Evolutionary conservation across 2,329 filamentous ascomycete genomes (phyloP).

Genomic region (Pseudocercospora eumusae): DNA sequence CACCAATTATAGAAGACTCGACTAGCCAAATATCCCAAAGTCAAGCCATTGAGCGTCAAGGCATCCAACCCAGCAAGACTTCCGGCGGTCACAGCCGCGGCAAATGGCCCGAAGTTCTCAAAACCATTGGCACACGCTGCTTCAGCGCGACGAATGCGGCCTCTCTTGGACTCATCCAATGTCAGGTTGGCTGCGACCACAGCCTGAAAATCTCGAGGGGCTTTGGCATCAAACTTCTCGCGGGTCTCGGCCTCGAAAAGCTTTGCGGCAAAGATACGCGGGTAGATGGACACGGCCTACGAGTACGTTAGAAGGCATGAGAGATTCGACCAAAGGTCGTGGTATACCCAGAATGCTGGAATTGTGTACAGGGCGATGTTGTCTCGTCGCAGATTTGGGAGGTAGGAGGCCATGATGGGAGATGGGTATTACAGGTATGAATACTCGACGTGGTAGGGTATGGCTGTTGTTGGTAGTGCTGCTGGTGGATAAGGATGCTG

Average conservation of each 20-base stretch:
- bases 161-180: slow-evolving; percentile 40
- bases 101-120: slow-evolving; percentile 46
- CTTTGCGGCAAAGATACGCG: slow-evolving; percentile 39
- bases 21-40: slow-evolving; percentile 33
- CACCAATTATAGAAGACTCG: slow-evolving; percentile 37
- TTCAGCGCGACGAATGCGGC: slow-evolving; percentile 41
- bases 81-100: slow-evolving; percentile 43
- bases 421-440: background rate
- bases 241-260: slow-evolving; percentile 23
- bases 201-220: slow-evolving; percentile 37
- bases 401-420: slow-evolving; percentile 14
- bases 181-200: slow-evolving; percentile 35
- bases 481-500: background rate
- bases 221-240: slow-evolving; percentile 33
- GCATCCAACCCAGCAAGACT: slow-evolving; percentile 41
- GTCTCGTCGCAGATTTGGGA: slow-evolving; percentile 27
- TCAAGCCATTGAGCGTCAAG: slow-evolving; percentile 33
- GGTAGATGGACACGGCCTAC: slow-evolving; percentile 35
- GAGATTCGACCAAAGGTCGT: slow-evolving; percentile 28
- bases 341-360: slow-evolving; percentile 36
- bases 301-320: slow-evolving; percentile 22
- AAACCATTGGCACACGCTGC: slow-evolving; percentile 43
- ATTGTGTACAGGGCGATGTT: slow-evolving; percentile 38
- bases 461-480: background rate
- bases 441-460: background rate